Conservation (phyloP, 2,329 filamentous ascomycete species). For the Chrysoporthe austroafricana region DNA sequence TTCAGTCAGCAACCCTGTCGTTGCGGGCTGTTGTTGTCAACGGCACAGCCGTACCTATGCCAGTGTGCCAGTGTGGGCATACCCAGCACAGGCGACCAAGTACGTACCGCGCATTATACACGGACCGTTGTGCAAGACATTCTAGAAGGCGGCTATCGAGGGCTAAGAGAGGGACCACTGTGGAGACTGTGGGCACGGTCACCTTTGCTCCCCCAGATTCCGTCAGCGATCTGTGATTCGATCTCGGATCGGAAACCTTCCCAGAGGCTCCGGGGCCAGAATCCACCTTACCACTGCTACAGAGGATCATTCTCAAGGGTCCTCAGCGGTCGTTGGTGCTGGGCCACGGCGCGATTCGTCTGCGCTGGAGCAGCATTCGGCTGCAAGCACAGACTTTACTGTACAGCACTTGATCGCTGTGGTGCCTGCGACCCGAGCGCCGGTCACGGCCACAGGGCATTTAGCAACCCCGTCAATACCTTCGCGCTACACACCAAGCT, state of each 20-base stretch:
- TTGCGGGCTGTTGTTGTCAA: background rate
- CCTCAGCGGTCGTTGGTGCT: slow-evolving; percentile 12
- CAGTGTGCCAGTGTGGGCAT: background rate
- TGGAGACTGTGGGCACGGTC: slow-evolving; percentile 15
- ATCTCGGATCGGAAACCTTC: slow-evolving; percentile 33
- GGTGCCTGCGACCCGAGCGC: background rate
- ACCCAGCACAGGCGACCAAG: background rate
- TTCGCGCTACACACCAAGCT: background rate
- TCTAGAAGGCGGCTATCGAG: slow-evolving; percentile 28
- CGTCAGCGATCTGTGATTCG: slow-evolving; percentile 35
- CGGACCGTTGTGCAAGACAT: slow-evolving; percentile 17
- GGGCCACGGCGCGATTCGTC: slow-evolving; percentile 3
- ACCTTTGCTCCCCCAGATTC: slow-evolving; percentile 27
- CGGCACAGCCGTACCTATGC: background rate
- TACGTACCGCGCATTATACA: background rate
- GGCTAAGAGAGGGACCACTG: background rate
- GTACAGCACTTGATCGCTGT: background rate
- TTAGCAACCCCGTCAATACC: background rate
- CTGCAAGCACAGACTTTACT: background rate
- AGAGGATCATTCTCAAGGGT: background rate
- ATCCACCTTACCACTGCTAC: slow-evolving; percentile 1
- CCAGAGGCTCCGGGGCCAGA: background rate
- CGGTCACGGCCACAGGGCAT: background rate
- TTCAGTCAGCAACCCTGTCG: background rate
- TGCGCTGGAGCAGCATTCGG: background rate